Evolutionary conservation across 139 green algal genomes (phyloP).

Genomic region (Chlorella sp.): DNA sequence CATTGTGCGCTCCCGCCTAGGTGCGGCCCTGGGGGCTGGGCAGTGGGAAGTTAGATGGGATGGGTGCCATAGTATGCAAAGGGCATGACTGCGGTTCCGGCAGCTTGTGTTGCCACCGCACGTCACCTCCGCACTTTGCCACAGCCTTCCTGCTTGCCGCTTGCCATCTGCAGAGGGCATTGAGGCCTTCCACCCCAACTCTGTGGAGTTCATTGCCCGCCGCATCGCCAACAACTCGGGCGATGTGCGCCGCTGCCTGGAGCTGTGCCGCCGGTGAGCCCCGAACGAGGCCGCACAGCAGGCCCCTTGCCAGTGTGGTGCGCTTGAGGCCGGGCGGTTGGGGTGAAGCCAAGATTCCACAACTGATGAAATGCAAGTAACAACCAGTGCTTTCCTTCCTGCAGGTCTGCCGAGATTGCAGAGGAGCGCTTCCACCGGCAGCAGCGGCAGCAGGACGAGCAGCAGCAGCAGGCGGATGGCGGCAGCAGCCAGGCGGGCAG

Average conservation of each 20-base stretch:
- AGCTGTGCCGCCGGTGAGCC: constrained; percentile 69
- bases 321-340: too few species aligned
- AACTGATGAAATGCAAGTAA: too few species aligned
- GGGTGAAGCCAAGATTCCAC: too few species aligned
- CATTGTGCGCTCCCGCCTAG: constrained; percentile 84
- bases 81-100: too few species aligned
- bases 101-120: too few species aligned
- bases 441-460: constrained; percentile 9
- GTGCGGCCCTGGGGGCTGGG: too few species aligned
- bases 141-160: too few species aligned
- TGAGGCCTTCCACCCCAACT: constrained; percentile 52
- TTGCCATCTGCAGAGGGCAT: constrained; percentile 21
- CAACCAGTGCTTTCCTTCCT: too few species aligned
- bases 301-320: too few species aligned
- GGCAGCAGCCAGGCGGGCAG: background rate
- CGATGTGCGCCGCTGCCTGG: constrained; percentile 79
- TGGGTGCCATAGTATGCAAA: too few species aligned
- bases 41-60: too few species aligned
- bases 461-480: constrained; percentile 24
- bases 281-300: background rate
- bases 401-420: constrained; percentile 52
- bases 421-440: constrained; percentile 33
- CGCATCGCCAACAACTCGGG: constrained; percentile 77
- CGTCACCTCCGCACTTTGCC: too few species aligned
- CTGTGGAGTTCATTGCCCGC: constrained; percentile 57